Percentiles rank a stretch among this genome's conserved stretches.
These are phyloP conservation scores for Sphagnum contortum DNA, from an alignment of 225 moss, liverwort and hornwort genomes.

Conservation along the genomic window DNA sequence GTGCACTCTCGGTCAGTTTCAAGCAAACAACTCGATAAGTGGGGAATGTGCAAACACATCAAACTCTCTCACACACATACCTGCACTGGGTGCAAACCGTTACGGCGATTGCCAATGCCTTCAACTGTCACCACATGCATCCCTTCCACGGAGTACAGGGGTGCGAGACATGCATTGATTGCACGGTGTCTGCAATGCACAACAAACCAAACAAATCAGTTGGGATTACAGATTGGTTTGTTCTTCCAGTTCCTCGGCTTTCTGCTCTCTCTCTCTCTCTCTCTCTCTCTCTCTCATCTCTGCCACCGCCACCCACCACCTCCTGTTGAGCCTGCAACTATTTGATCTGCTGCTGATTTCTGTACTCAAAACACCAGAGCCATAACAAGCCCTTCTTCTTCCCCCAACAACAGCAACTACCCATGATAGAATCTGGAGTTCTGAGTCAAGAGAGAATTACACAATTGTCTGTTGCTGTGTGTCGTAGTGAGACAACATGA, in stretches of 20 bases:
- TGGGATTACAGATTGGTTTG: conserved; percentile 19
- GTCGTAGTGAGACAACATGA: conserved; percentile 91
- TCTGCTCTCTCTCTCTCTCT: too few relatives aligned
- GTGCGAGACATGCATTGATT: conserved; percentile 91
- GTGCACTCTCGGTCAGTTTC: too few relatives aligned
- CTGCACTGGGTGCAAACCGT: conserved; percentile 90
- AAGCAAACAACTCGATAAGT: too few relatives aligned
- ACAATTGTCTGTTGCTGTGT: conserved; percentile 15
- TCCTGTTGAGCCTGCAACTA: too few relatives aligned
- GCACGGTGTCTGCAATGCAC: conserved; percentile 61
- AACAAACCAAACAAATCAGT: neutral
- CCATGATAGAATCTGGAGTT: too few relatives aligned
- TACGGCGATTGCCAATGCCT: conserved; percentile 82
- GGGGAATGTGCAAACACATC: too few relatives aligned
- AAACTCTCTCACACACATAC: conserved; percentile 12
- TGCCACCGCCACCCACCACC: too few relatives aligned
- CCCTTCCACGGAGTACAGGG: conserved; percentile 90
- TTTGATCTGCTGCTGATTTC: too few relatives aligned
- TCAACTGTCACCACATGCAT: conserved; percentile 96
- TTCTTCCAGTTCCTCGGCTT: neutral
- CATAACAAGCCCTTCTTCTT: too few relatives aligned
- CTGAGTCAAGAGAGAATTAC: conserved; percentile 10
- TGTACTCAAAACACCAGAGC: too few relatives aligned
- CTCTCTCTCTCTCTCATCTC: too few relatives aligned
- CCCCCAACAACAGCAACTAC: too few relatives aligned